phyloP scores from a whole-genome alignment of 192 early-diverging fungal genomes.

The Podila horticola region DNA sequence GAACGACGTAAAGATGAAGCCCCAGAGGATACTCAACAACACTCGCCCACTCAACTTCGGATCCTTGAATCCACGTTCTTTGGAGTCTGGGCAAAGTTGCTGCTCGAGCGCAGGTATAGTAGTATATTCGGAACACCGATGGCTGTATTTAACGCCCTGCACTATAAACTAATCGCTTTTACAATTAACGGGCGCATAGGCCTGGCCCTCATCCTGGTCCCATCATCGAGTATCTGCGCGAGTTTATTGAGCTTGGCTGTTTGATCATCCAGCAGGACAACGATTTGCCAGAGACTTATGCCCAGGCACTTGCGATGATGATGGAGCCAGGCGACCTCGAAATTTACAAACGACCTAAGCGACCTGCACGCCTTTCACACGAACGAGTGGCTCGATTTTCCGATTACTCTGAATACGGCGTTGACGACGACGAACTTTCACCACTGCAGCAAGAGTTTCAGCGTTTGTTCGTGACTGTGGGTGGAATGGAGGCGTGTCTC shows the following conservation, averaged over 20 bases:
- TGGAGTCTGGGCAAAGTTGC: constrained; percentile 31
- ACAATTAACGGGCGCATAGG: constrained; percentile 2
- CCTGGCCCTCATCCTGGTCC: constrained; percentile 10
- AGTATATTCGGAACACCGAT: no score
- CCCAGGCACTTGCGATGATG: constrained; percentile 17
- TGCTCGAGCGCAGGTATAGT: constrained; percentile 29
- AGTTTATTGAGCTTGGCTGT: constrained; percentile 25
- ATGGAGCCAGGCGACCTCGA: constrained; percentile 40
- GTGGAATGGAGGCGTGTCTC: constrained; percentile 25
- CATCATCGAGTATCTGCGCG: constrained; percentile 14
- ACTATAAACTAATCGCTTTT: not conserved
- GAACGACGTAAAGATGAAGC: not conserved
- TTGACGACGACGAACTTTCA: constrained; percentile 29
- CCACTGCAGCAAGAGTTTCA: constrained; percentile 38
- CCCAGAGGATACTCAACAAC: not conserved
- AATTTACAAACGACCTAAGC: constrained; percentile 29
- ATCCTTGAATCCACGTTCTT: constrained; percentile 22
- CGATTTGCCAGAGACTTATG: constrained; percentile 21
- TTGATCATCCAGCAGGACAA: constrained; percentile 25
- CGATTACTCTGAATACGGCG: constrained; percentile 29
- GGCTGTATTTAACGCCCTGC: not conserved
- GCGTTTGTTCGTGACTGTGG: constrained; percentile 9
- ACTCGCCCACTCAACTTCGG: constrained; percentile 3
- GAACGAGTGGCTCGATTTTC: constrained; percentile 27
- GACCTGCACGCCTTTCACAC: constrained; percentile 28